Base-by-base conservation (phyloP, 2,329 filamentous ascomycete species). In the Penicillium oxalicum region DNA sequence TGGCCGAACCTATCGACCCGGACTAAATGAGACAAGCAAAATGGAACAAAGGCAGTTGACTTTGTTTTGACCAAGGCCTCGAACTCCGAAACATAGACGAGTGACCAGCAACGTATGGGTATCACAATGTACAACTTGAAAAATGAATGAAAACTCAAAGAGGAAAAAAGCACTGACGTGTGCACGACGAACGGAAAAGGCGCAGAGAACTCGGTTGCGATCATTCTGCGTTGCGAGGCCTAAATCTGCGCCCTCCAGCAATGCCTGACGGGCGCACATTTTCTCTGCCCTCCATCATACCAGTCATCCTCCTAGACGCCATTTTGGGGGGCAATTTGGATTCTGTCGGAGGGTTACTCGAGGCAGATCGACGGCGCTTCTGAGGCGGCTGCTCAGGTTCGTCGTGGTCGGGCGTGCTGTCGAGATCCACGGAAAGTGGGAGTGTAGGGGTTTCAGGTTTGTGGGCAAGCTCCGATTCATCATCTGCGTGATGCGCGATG, bases 271-370 rank as follows among this genome's bases (percentile, higher is more conserved):
- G 63, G 8, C 65, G 63, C 26, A 68, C 55, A 52, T 77, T 76
- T 55, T 77, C 74, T 38, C 71, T 67, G 3, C 73, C 74, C 46
- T 74, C 72, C 49, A 70, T 60, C 45, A 69, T 64, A n/a, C 69
- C 61, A 18, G 67, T 61, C 58, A 66, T 67, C 27, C 59, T 60
- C 49, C 70, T 71, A 32, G 68, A 67, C 4, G 63, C 56, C 52
- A 64, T 60, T 47, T 70, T 76, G 28, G 72, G 65, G 4, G 72
- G 72, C n/a, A 73, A 55, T 44, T 74, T 76, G 26, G 62, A 68
- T 9, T 68, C 70, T 6, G 57, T 50, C 0, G 56, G 40, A 9
- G 39, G 52, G 25, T 45, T 47, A 9, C 55, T 56, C 9, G 60
- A 59, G 45, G 60, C 52, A 38, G 68, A 60, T 54, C 63, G 54